phyloP scores from a whole-genome alignment of 352 stramenopile species.

The Globisporangium orthogonon region DNA sequence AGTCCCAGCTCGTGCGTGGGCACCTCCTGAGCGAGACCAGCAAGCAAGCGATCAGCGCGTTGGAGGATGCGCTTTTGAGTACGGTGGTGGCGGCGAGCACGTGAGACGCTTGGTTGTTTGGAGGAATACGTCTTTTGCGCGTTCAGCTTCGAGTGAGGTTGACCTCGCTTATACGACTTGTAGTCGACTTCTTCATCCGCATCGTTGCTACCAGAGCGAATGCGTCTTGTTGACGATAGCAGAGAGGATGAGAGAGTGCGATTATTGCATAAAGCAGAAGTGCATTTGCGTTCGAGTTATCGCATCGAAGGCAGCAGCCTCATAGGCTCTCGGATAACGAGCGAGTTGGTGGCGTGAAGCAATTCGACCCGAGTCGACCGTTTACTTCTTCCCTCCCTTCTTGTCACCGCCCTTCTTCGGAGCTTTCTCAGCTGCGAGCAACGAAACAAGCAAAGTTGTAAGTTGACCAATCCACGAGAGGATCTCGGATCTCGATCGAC shows the following conservation, averaged over 20 bases:
- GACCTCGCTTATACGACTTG: too few species aligned
- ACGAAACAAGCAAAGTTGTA: neutral
- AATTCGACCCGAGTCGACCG: neutral
- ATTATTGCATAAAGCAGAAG: neutral
- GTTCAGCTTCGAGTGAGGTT: too few species aligned
- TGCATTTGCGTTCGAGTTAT: neutral
- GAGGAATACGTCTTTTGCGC: neutral
- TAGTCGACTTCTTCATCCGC: neutral
- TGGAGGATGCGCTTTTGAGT: conserved; percentile 21
- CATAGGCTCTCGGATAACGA: too few species aligned
- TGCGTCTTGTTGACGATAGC: too few species aligned
- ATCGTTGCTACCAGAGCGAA: neutral
- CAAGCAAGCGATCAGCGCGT: conserved; percentile 16
- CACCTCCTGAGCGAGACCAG: conserved; percentile 17
- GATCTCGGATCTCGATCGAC: neutral
- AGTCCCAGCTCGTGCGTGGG: conserved; percentile 8
- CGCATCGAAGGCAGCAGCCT: neutral
- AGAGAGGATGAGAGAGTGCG: neutral
- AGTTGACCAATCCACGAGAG: neutral
- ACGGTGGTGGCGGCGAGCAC: neutral
- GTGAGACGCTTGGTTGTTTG: too few species aligned
- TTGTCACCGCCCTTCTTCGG: conserved; percentile 31
- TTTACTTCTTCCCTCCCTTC: conserved; percentile 38
- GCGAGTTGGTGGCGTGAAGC: neutral
- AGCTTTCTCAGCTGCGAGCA: conserved; percentile 3